Base-by-base conservation (phyloP, 2,329 filamentous ascomycete species). In the Pseudocercospora cruenta region DNA sequence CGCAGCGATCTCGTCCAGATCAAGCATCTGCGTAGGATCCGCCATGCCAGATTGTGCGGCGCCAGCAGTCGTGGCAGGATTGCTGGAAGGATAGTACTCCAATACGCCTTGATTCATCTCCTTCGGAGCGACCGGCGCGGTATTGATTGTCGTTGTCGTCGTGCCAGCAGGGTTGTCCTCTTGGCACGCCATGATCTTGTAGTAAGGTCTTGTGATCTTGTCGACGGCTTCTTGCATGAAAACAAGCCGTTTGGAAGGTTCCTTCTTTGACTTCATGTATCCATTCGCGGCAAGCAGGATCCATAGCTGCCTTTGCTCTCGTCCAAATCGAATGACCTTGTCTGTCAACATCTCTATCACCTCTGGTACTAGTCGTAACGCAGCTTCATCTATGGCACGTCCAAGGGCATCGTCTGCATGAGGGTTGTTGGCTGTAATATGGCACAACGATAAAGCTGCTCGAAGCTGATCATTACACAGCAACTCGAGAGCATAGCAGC, bases 191-290 rank as follows among this genome's bases (percentile, higher is more conserved):
- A 75, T 74, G 45, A 75, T 75, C 59, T 75, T 76, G 60, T 76
- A 73, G 36, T 73, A 76, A 2, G 70, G 71, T n/a, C 68, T 57
- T 1, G 70, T 70, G 53, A 76, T 69, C 22, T 70, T 70, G 10
- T 76, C 75, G 7, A 77, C 73, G 2, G 75, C 73, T 58, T 77
- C 74, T 55, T 75, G 73, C 74, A 75, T 75, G 65, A 73, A 75
- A 1, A 68, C 58, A 1, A 66, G 21, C 26, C 70, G 64, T 49
- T 71, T 68, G 2, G 24, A 19, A 1, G 73, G 73, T 49, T 73
- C 71, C 43, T 71, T 68, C 54, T 69, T 72, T 3, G 70, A 58
- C 45, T 74, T 75, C 65, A 72, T 68, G 51, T 68, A 72, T 22
- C 72, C 73, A 16, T 73, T 67, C 1, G 73, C 70, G 2, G 74